Evolutionary conservation across 352 stramenopile species (phyloP).

Genomic region (Globisporangium abappressorium): DNA sequence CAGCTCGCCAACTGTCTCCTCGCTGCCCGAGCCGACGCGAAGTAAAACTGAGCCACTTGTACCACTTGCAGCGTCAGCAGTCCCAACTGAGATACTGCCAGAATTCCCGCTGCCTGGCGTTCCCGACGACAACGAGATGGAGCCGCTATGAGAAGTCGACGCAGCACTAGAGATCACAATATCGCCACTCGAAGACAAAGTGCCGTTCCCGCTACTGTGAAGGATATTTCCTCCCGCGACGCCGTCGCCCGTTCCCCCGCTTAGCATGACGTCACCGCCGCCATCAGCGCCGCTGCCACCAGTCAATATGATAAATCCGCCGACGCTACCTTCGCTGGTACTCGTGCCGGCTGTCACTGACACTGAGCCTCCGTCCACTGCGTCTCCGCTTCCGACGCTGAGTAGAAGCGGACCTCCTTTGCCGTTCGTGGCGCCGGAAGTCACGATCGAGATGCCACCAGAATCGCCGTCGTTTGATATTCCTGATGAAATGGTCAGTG

Average conservation of each 20-base stretch:
- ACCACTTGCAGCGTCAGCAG: conserved; percentile 15
- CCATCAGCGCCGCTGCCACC: conserved; percentile 16
- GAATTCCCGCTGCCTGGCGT: conserved; percentile 14
- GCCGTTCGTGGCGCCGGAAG: conserved; percentile 21
- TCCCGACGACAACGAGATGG: conserved; percentile 21
- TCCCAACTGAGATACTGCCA: conserved; percentile 19
- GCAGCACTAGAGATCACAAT: conserved; percentile 15
- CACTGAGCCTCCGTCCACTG: not conserved
- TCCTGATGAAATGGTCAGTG: conserved; percentile 25
- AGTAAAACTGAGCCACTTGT: conserved; percentile 20
- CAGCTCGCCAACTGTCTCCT: conserved; percentile 13
- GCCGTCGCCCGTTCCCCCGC: conserved; percentile 18
- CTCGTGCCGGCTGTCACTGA: conserved; percentile 1
- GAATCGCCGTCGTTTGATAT: conserved; percentile 19
- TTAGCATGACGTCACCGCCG: conserved; percentile 18
- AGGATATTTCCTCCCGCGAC: conserved; percentile 21
- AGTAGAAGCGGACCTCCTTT: conserved; percentile 24
- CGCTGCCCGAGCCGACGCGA: conserved; percentile 18
- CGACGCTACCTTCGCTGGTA: conserved; percentile 10
- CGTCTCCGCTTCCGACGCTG: conserved; percentile 15
- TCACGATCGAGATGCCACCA: conserved; percentile 28
- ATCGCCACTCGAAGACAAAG: conserved; percentile 17
- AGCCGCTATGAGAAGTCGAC: conserved; percentile 16
- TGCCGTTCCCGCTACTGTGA: conserved; percentile 21
- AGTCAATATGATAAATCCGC: conserved; percentile 18